Evolutionary conservation across 495 filamentous ascomycete species (phyloP), one percentile per base, ranked within the genome.

Genomic region (Hyaloscypha finlandica): DNA sequence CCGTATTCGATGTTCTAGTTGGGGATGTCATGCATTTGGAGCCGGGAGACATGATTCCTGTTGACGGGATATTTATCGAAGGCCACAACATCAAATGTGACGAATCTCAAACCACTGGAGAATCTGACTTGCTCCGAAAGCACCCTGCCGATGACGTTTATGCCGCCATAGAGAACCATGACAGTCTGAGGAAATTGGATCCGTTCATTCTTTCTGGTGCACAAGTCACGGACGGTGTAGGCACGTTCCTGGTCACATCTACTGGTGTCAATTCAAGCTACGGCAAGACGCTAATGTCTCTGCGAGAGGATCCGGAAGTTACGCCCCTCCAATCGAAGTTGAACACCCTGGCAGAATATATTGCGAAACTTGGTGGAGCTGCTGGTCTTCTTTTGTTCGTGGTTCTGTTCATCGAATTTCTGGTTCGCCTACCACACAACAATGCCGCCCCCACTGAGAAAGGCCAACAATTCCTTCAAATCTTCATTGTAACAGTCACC

Each of bases 251-350:
- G 71, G 91, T 95, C 65, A 98, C 94, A 9, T 88, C 92, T 20
- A 91, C 89, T 35, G 94, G 94, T 68, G 81, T 95, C n/a, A 83
- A 97, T 75, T 92, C 94, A 5, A 91, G 86, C 61, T 92, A 94
- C 74, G 94, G 94, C 66, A 94, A 92, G 74, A 97, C 92, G 37
- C 88, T 97, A 85, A 95, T 98, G 92, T 89, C 92, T 56, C 84
- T 97, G 31, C 90, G 90, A 64, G 92, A 96, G 65, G 91, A 95
- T 66, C 88, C 88, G 68, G 94, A 98, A 71, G 92, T 93, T 12
- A 98, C 94, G 11, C 94, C 94, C n/a, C 81, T 98, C 48, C 94
- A 98, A 77, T 89, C 88, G 8, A 98, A 98, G 78, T 84, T 98
- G 69, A 96, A 96, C 71, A 81, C 90, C 45, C 85, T 98, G 61